These are phyloP conservation scores for Simplicillium sp. DNA, from an alignment of 2,329 filamentous ascomycete genomes.

Conservation along the genomic window DNA sequence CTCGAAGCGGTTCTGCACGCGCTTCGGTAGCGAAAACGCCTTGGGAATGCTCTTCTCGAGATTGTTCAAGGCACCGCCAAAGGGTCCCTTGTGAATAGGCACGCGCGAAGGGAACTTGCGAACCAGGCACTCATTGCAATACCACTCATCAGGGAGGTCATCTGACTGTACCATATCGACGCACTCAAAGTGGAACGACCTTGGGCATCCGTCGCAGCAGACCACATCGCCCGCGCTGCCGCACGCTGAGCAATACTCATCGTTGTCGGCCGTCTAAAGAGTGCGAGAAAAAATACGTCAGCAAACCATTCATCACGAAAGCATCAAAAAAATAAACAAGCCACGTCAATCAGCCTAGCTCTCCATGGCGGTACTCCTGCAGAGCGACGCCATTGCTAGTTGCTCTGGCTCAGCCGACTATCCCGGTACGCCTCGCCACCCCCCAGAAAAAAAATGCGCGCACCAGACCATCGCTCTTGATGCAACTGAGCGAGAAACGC, in stretches of 20 bases:
- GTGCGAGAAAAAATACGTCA: conserved; percentile 15
- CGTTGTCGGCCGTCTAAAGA: conserved; percentile 52
- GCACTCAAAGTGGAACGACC: conserved; percentile 85
- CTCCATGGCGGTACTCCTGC: no score
- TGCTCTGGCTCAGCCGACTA: no score
- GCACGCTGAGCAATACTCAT: conserved; percentile 84
- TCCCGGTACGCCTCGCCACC: no score
- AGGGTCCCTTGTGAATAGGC: conserved; percentile 44
- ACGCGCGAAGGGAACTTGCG: conserved; percentile 36
- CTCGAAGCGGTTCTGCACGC: conserved; percentile 68
- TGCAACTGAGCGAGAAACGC: no score
- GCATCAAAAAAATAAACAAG: background rate
- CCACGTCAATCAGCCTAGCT: no score
- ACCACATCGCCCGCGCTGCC: conserved; percentile 75
- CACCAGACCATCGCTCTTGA: no score
- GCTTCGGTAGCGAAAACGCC: conserved; percentile 61
- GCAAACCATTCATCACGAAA: conserved; percentile 14
- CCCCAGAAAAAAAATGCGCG: no score
- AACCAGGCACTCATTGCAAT: conserved; percentile 63
- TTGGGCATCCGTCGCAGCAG: conserved; percentile 86
- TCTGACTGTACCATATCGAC: conserved; percentile 70
- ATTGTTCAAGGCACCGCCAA: conserved; percentile 50
- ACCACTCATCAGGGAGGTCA: conserved; percentile 69
- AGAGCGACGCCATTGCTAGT: no score
- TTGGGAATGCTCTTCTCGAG: conserved; percentile 62